Percentiles rank a stretch among this genome's conserved stretches.
Evolutionary conservation across 805 yeast species (phyloP).

Genomic region (Candida anglica): DNA sequence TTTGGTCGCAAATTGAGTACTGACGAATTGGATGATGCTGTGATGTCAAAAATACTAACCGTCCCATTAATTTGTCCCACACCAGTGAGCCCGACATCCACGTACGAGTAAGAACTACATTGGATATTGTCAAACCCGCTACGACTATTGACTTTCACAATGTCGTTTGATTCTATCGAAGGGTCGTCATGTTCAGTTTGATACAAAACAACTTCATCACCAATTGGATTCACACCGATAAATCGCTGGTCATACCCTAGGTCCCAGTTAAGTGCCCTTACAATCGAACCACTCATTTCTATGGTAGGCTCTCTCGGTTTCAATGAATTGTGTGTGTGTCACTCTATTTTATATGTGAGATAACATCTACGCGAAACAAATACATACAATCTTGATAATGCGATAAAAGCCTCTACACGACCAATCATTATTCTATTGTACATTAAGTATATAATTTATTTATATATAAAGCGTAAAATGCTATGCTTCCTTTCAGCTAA

Average conservation of each 20-base stretch:
- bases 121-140: conserved; percentile 67
- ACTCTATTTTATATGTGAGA: too few relatives aligned
- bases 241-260: conserved; percentile 52
- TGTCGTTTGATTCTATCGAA: conserved; percentile 47
- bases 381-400: too few relatives aligned
- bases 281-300: conserved; percentile 56
- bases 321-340: too few relatives aligned
- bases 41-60: conserved; percentile 59
- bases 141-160: conserved; percentile 48
- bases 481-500: too few relatives aligned
- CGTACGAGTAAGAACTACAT: conserved; percentile 59
- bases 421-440: too few relatives aligned
- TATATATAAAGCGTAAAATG: too few relatives aligned
- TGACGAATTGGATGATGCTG: conserved; percentile 22
- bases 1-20: conserved; percentile 50
- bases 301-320: too few relatives aligned
- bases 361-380: too few relatives aligned
- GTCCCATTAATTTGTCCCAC: conserved; percentile 74
- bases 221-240: conserved; percentile 68
- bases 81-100: conserved; percentile 56
- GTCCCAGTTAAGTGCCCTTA: conserved; percentile 61
- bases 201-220: conserved; percentile 74
- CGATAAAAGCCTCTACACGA: too few relatives aligned
- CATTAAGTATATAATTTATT: too few relatives aligned
- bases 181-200: conserved; percentile 45